phyloP scores from a whole-genome alignment of 2,329 filamentous ascomycete species.

The Coniochaeta ligniaria region DNA sequence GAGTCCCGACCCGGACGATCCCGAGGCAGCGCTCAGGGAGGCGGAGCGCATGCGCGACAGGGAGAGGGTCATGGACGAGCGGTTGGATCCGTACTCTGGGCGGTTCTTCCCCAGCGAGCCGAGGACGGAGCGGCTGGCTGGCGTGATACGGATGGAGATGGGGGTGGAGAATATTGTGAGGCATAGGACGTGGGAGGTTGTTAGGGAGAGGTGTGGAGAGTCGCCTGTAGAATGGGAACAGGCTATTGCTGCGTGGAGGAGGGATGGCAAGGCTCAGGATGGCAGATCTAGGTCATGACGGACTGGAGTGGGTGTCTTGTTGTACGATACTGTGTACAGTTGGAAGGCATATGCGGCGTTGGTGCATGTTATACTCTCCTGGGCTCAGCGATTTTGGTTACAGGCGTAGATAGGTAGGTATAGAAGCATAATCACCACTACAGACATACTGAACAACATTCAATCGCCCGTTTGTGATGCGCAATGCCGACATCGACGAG shows the following conservation, averaged over 20 bases:
- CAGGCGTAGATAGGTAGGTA: not conserved
- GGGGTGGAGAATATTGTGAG: slow-evolving; percentile 75
- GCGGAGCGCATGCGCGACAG: slow-evolving; percentile 63
- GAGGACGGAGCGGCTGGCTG: slow-evolving; percentile 72
- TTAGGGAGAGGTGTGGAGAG: slow-evolving; percentile 67
- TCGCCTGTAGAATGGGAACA: slow-evolving; percentile 56
- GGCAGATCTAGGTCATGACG: not conserved
- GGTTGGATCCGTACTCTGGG: slow-evolving; percentile 84
- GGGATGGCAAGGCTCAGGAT: slow-evolving; percentile 13
- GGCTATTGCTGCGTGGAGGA: slow-evolving; percentile 57
- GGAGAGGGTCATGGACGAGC: slow-evolving; percentile 74
- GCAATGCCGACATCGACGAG: not conserved
- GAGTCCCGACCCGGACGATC: slow-evolving; percentile 80
- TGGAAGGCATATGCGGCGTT: not conserved
- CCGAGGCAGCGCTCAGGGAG: slow-evolving; percentile 63
- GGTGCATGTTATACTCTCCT: not conserved
- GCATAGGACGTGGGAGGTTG: slow-evolving; percentile 70
- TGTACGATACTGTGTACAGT: not conserved
- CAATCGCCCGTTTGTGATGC: not conserved
- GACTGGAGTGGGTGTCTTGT: not conserved
- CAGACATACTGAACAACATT: not conserved
- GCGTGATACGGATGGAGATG: slow-evolving; percentile 65
- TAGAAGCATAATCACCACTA: not conserved
- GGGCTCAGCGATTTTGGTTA: not conserved
- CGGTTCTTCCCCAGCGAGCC: slow-evolving; percentile 75